Conservation (phyloP, 148 eudicot species). For the Arbutus unedo region DNA sequence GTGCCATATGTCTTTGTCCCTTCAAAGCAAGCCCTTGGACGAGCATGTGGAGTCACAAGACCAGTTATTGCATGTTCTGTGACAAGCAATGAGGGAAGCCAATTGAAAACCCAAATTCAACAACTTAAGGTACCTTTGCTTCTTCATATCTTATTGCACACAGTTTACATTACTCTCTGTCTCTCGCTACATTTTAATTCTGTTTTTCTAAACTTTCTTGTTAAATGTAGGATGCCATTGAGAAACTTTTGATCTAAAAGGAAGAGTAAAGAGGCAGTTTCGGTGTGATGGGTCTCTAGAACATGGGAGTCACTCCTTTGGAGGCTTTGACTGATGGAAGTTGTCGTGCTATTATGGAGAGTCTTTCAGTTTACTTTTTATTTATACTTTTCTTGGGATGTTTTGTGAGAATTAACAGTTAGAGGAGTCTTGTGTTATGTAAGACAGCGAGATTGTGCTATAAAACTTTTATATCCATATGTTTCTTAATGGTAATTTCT, state of each 20-base stretch:
- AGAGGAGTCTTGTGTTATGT: neutral
- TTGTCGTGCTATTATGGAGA: conserved; percentile 36
- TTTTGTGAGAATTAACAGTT: neutral
- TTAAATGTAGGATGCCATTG: conserved; percentile 75
- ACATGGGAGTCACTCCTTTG: conserved; percentile 34
- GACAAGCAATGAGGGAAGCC: conserved; percentile 93
- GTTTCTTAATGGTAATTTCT: neutral
- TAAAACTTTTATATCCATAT: neutral
- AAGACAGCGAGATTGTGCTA: neutral
- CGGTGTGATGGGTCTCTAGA: conserved; percentile 85
- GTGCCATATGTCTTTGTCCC: conserved; percentile 94
- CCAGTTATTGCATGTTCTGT: conserved; percentile 95
- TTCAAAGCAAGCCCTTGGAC: conserved; percentile 92
- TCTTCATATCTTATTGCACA: neutral
- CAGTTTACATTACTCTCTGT: neutral
- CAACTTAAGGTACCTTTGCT: conserved; percentile 67
- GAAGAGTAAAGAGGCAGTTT: conserved; percentile 28
- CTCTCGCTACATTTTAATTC: neutral
- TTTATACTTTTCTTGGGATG: neutral
- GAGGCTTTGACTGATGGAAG: conserved; percentile 75
- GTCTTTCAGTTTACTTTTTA: conserved; percentile 8
- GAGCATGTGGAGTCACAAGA: conserved; percentile 94
- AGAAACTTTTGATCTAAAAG: conserved; percentile 78
- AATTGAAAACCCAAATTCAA: conserved; percentile 79
- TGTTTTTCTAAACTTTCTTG: neutral